Evolutionary conservation across 441 rosid genomes (phyloP), one percentile per base, ranked within the genome.

Genomic region (Melastoma candidum): DNA sequence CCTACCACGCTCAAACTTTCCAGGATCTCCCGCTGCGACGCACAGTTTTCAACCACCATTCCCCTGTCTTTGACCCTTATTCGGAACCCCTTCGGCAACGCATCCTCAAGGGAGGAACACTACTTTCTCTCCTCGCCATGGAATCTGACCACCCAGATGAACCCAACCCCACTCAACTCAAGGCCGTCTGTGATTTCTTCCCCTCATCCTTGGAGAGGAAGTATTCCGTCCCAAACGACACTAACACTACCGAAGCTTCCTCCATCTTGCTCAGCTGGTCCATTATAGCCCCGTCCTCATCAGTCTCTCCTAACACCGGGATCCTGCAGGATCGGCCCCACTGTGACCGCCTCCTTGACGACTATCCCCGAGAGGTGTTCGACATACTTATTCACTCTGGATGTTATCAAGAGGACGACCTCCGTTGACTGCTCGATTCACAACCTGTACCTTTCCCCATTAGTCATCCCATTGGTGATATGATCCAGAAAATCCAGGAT

Each of bases 81-180:
- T 7, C 2, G 36, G 36, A 29, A 29, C 36, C 36, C 36, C 36
- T 29, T 29, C 36, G 36, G 36, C 36, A 29, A 29, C 2, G 36
- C 36, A 7, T 29, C 36, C 0, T 29, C 36, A 7, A 32, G 4
- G 32, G 55, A 1, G 13, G 2, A 29, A 7, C 3, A 29, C 5
- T 29, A 29, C 36, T 29, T 4, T 47, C 51, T 47, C 1, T 58
- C 59, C 12, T 25, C 59, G 11, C 27, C 48, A 12, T 49, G 58
- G 58, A 67, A 56, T 29, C 36, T 29, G 36, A 29, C 36, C 36
- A 32, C 55, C 55, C 45, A 51, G 7, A 51, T 27, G 55, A 51
- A 51, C n/a, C 44, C 25, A 24, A 36, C 2, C 45, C 55, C 26
- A 7, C 44, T 27, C 55, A 7, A 24, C 11, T 51, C 55, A 12